Evolutionary conservation across 2,329 filamentous ascomycete genomes (phyloP), one percentile per base, ranked within the genome.

Genomic region (Metarhizium humberi): DNA sequence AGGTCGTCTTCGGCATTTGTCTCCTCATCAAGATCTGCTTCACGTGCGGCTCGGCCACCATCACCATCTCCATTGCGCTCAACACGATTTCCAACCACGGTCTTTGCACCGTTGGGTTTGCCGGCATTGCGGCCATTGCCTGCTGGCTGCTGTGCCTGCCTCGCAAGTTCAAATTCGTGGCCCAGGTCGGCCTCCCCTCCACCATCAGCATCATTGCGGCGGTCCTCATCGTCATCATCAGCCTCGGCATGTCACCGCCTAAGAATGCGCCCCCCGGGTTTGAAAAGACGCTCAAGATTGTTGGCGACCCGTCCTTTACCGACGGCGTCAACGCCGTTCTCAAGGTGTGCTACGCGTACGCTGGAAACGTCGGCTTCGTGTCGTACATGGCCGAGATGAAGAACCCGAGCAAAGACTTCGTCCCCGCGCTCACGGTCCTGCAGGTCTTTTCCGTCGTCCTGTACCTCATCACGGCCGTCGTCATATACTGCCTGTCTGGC

Each of bases 21-120:
- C 85, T 89, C 66, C 66, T 88, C 13, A 67, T 88, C 60, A 88
- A 89, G 73, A 87, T 88, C 65, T 86, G 82, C 52, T 86, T 87
- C 69, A 87, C 87, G 56, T 78, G 81, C 71, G 83, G 81, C 47
- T 78, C 86, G 57, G 84, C 87, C 63, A 84, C 81, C 62, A 74
- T 88, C 51, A 81, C 83, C 3, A 81, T 85, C 50, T 80, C 84
- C 47, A 80, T 86, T 62, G 86, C 85, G 63, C 76, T 87, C 61
- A 88, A 88, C 71, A 87, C 84, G 51, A 84, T 88, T 66, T 80
- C 78, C 11, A 73, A 75, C 55, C 79, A 85, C 65, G 74, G 75
- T 6, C 62, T 84, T 7, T 89, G 86, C 72, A 88, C 85, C 1
- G 80, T 88, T 55, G 78, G 75, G 40, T 89, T 86, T 67, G 79